These are phyloP conservation scores for Psidium friedrichsthalianum DNA, from an alignment of 345 rosid species.

Conservation along the genomic window DNA sequence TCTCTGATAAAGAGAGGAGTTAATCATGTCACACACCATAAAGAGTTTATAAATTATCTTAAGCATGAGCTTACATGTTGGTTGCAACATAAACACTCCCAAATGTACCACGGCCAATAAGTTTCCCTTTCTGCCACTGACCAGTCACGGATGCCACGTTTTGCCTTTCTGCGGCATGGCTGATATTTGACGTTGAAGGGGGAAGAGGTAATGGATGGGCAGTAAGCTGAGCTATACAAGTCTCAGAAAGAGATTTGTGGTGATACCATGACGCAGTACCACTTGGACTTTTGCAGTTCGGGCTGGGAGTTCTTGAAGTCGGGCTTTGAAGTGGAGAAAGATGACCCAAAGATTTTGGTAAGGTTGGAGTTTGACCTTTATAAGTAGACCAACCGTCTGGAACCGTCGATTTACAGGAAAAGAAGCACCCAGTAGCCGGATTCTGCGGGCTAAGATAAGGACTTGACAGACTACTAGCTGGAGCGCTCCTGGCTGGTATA, in stretches of 20 bases:
- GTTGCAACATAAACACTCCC: slow-evolving; percentile 61
- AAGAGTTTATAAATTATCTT: not conserved
- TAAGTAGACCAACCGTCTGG: slow-evolving; percentile 7
- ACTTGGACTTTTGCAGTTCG: not conserved
- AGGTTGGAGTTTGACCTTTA: slow-evolving; percentile 3
- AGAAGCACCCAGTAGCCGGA: slow-evolving; percentile 5
- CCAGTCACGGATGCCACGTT: slow-evolving; percentile 9
- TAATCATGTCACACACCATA: not conserved
- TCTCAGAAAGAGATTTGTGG: slow-evolving; percentile 14
- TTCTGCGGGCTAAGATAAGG: slow-evolving; percentile 36
- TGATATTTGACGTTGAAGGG: slow-evolving; percentile 20
- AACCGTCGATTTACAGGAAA: slow-evolving; percentile 3
- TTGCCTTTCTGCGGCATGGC: slow-evolving; percentile 13
- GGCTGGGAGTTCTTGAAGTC: slow-evolving; percentile 4
- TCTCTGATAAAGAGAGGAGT: slow-evolving; percentile 16
- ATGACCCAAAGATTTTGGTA: slow-evolving; percentile 3
- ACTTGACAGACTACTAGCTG: slow-evolving; percentile 38
- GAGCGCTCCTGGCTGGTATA: slow-evolving; percentile 41
- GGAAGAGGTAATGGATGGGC: slow-evolving; percentile 67
- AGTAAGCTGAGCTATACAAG: slow-evolving; percentile 1
- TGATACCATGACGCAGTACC: slow-evolving; percentile 7
- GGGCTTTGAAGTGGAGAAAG: slow-evolving; percentile 31
- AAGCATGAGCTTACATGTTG: slow-evolving; percentile 23
- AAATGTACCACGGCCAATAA: slow-evolving; percentile 66
- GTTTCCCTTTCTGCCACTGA: slow-evolving; percentile 68